phyloP scores from a whole-genome alignment of 345 rosid genomes.

The Corymbia maculata region DNA sequence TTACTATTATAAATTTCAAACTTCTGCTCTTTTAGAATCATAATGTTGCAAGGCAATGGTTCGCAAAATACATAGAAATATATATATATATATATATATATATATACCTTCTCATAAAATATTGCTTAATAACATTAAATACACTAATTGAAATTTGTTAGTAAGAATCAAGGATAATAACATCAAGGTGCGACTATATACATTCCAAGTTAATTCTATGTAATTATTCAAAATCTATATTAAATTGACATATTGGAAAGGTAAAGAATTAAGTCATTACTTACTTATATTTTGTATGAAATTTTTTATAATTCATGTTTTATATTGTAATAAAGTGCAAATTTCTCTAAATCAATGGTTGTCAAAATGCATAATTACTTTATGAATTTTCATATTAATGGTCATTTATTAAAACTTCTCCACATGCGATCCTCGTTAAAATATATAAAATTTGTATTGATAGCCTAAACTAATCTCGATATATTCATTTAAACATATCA shows the following conservation, averaged over 20 bases:
- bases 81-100: too few relatives aligned
- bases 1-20: not conserved
- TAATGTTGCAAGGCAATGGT: not conserved
- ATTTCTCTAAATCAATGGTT: not conserved
- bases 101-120: not conserved
- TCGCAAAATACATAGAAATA: not conserved
- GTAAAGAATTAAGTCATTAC: not conserved
- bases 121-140: not conserved
- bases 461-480: not conserved
- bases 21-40: not conserved
- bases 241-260: not conserved
- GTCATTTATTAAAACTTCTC: not conserved
- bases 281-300: not conserved
- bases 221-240: not conserved
- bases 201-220: not conserved
- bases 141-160: not conserved
- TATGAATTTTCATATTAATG: not conserved
- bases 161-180: not conserved
- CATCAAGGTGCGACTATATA: not conserved
- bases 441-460: not conserved
- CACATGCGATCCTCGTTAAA: not conserved
- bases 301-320: not conserved
- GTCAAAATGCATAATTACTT: not conserved
- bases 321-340: not conserved
- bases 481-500: not conserved